Conservation (phyloP, 768 basidiomycete species). For the Boletellus ananas region DNA sequence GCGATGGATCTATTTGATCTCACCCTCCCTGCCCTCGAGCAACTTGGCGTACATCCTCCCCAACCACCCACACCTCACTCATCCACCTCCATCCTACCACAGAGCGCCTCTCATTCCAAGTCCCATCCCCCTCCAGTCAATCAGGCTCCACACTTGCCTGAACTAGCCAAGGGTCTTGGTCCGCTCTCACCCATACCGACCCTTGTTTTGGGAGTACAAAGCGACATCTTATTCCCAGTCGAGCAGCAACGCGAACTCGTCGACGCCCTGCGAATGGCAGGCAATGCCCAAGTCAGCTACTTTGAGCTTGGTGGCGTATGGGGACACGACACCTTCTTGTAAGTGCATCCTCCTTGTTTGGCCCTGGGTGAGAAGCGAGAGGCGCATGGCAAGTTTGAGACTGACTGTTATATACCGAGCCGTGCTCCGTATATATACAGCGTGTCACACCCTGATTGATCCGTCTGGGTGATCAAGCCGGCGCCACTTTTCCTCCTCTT, state of each 20-base stretch:
- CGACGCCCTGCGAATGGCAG: constrained; percentile 86
- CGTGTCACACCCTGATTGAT: constrained; percentile 5
- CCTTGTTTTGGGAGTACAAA: constrained; percentile 91
- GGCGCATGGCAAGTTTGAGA: background rate
- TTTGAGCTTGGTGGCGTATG: constrained; percentile 99
- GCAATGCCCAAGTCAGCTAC: constrained; percentile 86
- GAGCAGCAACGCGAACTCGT: constrained; percentile 96
- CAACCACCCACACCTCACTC: constrained; percentile 17
- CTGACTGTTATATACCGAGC: constrained; percentile 11
- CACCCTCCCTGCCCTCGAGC: constrained; percentile 69
- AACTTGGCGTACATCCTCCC: constrained; percentile 51
- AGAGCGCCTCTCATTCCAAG: constrained; percentile 53
- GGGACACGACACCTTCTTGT: constrained; percentile 98
- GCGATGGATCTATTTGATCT: constrained; percentile 99
- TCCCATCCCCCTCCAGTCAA: constrained; percentile 70
- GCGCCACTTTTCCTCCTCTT: background rate
- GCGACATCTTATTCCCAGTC: constrained; percentile 93
- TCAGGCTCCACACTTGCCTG: constrained; percentile 69
- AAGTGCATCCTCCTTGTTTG: constrained; percentile 32
- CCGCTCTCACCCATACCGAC: constrained; percentile 75
- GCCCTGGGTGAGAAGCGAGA: background rate
- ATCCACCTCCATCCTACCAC: constrained; percentile 13
- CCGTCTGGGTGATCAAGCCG: background rate
- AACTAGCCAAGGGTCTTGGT: constrained; percentile 72
- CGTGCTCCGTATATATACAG: background rate